phyloP scores from a whole-genome alignment of 306 rosid species.

The Clitoria ternatea region DNA sequence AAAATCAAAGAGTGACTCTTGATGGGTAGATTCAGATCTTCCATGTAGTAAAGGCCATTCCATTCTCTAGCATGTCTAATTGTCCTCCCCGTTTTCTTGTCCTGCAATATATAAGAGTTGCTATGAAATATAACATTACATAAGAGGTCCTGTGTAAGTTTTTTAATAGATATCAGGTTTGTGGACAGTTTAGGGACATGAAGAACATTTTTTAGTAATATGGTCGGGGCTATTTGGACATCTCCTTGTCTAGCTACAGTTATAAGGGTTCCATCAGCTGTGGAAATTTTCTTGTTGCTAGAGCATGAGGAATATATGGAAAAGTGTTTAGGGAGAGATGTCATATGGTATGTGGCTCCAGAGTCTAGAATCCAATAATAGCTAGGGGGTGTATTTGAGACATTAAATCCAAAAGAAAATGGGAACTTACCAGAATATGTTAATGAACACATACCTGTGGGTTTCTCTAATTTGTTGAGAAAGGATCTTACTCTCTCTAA shows the following conservation, averaged over 20 bases:
- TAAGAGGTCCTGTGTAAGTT: background rate
- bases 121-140: background rate
- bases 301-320: background rate
- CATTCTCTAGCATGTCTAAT: background rate
- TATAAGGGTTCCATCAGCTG: too few relatives aligned
- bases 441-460: background rate
- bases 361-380: background rate
- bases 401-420: background rate
- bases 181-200: background rate
- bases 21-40: background rate
- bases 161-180: background rate
- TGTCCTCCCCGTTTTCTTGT: background rate
- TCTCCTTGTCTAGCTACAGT: background rate
- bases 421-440: background rate
- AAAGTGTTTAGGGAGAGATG: background rate
- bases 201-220: background rate
- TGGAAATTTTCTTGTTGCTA: background rate
- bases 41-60: background rate
- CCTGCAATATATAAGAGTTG: background rate
- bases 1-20: background rate
- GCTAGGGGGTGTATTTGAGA: background rate
- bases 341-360: background rate
- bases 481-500: too few relatives aligned
- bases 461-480: background rate
- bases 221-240: background rate